Percentiles rank a stretch among this genome's conserved stretches.
These are phyloP conservation scores for Suzukiozyma palmioleophila DNA, from an alignment of 1,139 yeast species.

Conservation along the genomic window DNA sequence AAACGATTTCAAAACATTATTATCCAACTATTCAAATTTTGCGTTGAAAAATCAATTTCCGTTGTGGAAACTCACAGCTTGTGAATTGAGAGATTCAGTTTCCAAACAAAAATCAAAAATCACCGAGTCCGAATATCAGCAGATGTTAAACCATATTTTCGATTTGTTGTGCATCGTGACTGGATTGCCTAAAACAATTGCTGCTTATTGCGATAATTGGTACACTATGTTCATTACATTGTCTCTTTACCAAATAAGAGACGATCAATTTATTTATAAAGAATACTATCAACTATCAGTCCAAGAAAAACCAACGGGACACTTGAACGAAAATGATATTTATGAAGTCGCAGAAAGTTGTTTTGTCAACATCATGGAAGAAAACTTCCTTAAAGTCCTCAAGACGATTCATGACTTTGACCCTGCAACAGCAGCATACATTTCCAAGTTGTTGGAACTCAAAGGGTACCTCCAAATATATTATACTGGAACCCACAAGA, in stretches of 20 bases:
- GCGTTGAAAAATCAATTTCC: slow-evolving; percentile 40
- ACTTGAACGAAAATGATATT: slow-evolving; percentile 11
- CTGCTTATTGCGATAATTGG: slow-evolving; percentile 55
- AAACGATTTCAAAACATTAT: slow-evolving; percentile 40
- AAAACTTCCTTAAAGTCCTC: slow-evolving; percentile 55
- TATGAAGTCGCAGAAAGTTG: slow-evolving; percentile 49
- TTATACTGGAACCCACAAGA: slow-evolving; percentile 17
- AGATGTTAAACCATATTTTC: slow-evolving; percentile 36
- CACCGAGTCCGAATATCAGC: slow-evolving; percentile 14
- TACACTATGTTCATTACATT: slow-evolving; percentile 65
- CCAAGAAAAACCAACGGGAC: slow-evolving; percentile 29
- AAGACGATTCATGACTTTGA: slow-evolving; percentile 61
- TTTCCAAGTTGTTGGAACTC: slow-evolving; percentile 61
- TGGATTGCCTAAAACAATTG: slow-evolving; percentile 52
- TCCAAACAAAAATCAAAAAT: slow-evolving; percentile 20
- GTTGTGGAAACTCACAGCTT: slow-evolving; percentile 48
- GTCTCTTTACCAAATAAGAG: slow-evolving; percentile 55
- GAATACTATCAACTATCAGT: slow-evolving; percentile 33
- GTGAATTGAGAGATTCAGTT: slow-evolving; percentile 45
- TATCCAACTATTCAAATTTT: slow-evolving; percentile 39
- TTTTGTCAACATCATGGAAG: slow-evolving; percentile 56
- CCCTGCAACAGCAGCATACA: slow-evolving; percentile 62
- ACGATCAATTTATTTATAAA: slow-evolving; percentile 27
- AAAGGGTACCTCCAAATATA: slow-evolving; percentile 56
- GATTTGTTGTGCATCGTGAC: slow-evolving; percentile 44